Evolutionary conservation across 805 yeast species (phyloP).

Genomic region (Starmera pachycereana): DNA sequence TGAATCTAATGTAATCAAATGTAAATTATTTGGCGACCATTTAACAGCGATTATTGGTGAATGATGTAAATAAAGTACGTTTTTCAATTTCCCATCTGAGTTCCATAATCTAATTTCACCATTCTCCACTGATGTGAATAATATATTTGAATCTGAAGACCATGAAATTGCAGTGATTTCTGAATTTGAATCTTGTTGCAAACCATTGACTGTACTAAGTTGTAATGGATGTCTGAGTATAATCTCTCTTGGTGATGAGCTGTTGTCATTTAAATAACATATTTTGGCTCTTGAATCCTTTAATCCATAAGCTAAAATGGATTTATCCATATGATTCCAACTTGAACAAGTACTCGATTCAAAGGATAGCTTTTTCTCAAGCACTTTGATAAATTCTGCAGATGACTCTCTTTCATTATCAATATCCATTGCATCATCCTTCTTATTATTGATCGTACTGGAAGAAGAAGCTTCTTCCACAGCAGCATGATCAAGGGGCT

Average conservation of each 20-base stretch:
- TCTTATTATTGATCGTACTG: slow-evolving; percentile 3
- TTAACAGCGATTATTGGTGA: slow-evolving; percentile 42
- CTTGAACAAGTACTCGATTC: slow-evolving; percentile 35
- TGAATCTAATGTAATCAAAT: slow-evolving; percentile 50
- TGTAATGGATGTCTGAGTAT: slow-evolving; percentile 11
- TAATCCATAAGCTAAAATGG: slow-evolving; percentile 45
- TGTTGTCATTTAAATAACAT: slow-evolving; percentile 10
- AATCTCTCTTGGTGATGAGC: slow-evolving; percentile 1
- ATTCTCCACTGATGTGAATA: slow-evolving; percentile 54
- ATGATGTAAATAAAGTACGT: slow-evolving; percentile 41
- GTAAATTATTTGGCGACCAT: slow-evolving; percentile 53
- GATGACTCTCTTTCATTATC: slow-evolving; percentile 5
- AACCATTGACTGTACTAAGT: slow-evolving; percentile 23
- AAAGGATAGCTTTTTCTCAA: slow-evolving; percentile 28
- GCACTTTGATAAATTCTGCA: slow-evolving; percentile 22
- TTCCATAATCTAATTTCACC: slow-evolving; percentile 82
- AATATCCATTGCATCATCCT: neutral
- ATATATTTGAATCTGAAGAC: slow-evolving; percentile 54
- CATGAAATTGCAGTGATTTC: slow-evolving; percentile 36
- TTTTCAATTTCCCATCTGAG: slow-evolving; percentile 53
- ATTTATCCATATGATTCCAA: slow-evolving; percentile 45
- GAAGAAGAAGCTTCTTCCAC: slow-evolving; percentile 3
- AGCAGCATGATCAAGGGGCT: slow-evolving; percentile 5
- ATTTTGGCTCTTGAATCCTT: slow-evolving; percentile 37
- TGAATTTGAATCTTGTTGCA: slow-evolving; percentile 3